These are phyloP conservation scores for Asterella californica DNA, from an alignment of 225 moss, liverwort and hornwort species.

Conservation along the genomic window DNA sequence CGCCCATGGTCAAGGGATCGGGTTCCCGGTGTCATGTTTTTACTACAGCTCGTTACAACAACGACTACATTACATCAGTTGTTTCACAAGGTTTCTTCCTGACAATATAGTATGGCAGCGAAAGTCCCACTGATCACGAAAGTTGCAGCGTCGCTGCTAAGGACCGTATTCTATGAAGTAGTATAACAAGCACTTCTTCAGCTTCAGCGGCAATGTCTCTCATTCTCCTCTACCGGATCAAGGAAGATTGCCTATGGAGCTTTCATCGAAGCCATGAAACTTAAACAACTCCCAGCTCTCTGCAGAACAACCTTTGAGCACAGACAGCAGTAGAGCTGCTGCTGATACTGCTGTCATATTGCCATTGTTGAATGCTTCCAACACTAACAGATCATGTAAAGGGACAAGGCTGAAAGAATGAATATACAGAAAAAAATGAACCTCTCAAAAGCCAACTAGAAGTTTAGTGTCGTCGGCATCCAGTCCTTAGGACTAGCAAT, in stretches of 20 bases:
- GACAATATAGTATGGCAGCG: not conserved
- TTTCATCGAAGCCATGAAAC: not conserved
- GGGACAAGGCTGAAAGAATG: not conserved
- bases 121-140: not conserved
- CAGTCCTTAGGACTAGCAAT: slow-evolving; percentile 1
- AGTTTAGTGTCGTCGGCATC: not conserved
- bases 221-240: not conserved
- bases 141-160: not conserved
- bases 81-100: not conserved
- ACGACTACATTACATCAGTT: not conserved
- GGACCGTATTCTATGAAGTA: not conserved
- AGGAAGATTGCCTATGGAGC: not conserved
- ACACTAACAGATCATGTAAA: not conserved
- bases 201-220: not conserved
- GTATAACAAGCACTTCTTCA: not conserved
- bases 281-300: not conserved
- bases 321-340: not conserved
- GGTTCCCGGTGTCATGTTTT: not conserved
- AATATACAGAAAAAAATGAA: not conserved
- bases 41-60: not conserved
- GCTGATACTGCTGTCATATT: not conserved
- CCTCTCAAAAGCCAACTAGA: not conserved
- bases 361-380: not conserved
- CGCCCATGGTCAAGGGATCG: not conserved
- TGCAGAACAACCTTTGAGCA: not conserved